These are phyloP conservation scores for Monosporascus sp. DNA, from an alignment of 2,329 filamentous ascomycete species.

Conservation along the genomic window DNA sequence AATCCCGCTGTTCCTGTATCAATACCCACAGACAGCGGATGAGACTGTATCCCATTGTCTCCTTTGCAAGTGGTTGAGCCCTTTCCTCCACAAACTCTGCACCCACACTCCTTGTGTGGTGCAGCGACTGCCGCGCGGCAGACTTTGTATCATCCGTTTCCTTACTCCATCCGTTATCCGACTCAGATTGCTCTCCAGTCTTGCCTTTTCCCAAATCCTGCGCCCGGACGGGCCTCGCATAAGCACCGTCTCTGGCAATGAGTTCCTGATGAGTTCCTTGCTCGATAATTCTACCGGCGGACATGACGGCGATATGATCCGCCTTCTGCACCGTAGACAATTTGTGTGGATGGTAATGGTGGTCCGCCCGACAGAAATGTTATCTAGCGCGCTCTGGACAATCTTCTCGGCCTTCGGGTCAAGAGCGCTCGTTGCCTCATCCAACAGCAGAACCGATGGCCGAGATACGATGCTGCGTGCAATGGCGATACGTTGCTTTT, in stretches of 20 bases:
- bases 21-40: no score
- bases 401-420: conserved; percentile 71
- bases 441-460: conserved; percentile 58
- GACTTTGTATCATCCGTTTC: no score
- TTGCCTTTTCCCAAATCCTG: conserved; percentile 52
- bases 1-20: no score
- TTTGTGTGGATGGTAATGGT: conserved; percentile 86
- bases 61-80: background rate
- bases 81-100: conserved; percentile 35
- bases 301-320: conserved; percentile 88
- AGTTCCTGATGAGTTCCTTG: conserved; percentile 69
- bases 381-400: conserved; percentile 71
- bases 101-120: conserved; percentile 50
- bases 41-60: no score
- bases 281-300: conserved; percentile 77
- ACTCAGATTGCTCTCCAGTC: background rate
- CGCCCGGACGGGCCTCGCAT: conserved; percentile 68
- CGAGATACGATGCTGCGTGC: conserved; percentile 69
- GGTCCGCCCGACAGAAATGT: conserved; percentile 71
- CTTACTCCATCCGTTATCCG: background rate
- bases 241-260: conserved; percentile 61
- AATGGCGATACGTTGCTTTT: conserved; percentile 89
- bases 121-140: conserved; percentile 21
- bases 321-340: conserved; percentile 87
- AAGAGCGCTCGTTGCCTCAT: conserved; percentile 42